These are phyloP conservation scores for Penicillium palitans DNA, from an alignment of 2,329 filamentous ascomycete genomes.

Conservation along the genomic window DNA sequence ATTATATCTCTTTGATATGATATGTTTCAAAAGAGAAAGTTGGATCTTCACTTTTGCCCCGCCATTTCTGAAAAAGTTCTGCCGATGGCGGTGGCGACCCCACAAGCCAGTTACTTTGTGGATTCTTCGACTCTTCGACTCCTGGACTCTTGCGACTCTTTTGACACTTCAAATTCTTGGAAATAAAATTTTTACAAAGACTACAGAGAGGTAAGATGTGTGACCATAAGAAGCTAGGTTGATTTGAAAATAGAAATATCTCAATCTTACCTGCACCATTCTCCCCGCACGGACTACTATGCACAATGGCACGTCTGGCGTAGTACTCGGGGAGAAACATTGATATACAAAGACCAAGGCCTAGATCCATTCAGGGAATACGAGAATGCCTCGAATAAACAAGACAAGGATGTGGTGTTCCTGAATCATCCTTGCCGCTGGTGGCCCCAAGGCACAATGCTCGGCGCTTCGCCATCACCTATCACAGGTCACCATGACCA, in stretches of 20 bases:
- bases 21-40: conserved; percentile 1
- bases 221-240: background rate
- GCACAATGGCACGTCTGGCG: background rate
- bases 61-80: conserved; percentile 30
- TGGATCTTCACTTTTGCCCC: conserved; percentile 23
- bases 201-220: background rate
- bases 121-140: background rate
- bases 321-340: background rate
- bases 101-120: background rate
- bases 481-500: conserved; percentile 14
- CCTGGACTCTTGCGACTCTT: no score
- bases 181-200: background rate
- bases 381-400: background rate
- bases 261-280: background rate
- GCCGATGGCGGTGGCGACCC: conserved; percentile 25
- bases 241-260: background rate
- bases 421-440: conserved; percentile 11
- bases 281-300: background rate
- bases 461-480: conserved; percentile 23
- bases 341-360: conserved; percentile 1
- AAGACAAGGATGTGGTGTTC: background rate
- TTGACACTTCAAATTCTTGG: background rate
- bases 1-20: background rate
- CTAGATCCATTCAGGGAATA: background rate
- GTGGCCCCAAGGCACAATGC: conserved; percentile 11